Evolutionary conservation across 805 yeast species (phyloP), one percentile per base, ranked within the genome.

Genomic region (Clavispora phyllophila): DNA sequence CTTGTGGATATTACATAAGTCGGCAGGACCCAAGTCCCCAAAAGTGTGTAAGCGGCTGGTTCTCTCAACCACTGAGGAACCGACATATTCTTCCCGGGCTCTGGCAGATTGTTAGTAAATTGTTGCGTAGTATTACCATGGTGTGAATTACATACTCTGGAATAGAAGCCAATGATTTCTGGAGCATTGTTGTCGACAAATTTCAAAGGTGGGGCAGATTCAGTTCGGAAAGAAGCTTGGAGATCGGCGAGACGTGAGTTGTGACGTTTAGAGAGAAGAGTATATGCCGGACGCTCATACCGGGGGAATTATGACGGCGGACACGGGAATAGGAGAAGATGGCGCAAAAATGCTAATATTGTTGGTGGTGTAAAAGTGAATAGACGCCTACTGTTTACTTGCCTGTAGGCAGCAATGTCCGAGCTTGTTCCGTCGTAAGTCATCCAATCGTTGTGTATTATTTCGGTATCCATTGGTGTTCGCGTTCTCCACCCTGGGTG

Each of bases 21-120:
- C 88, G 31, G 84, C 86, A 9, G 89, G 86, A 10, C 95, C 95
- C 43, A 86, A 61, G 47, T 84, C 90, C 41, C 62, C 68, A 46
- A 84, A 79, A 32, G 76, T 67, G 37, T 73, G 73, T 36, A 85
- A 63, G 50, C 84, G 74, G 28, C 76, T 62, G 2, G 84, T 76
- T 52, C 95, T 70, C 56, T 82, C 88, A 41, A 75, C 74, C 36
- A 84, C 57, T 9, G 88, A 79, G 18, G 75, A 66, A 1, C 84
- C 84, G 39, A 76, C 59, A 53, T 70, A 66, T 53, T 75, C 77
- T 55, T 86, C 93, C 36, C 59, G 56, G 17, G 71, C 75, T 54
- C 64, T 60, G 50, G 4, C 15, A 15, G 3, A 17, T 20, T 9
- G 59, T 58, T 57, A 57, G 61, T 52, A 46, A 24, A 28, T 9